phyloP scores from a whole-genome alignment of 345 rosid genomes.

The Linum trigynum region DNA sequence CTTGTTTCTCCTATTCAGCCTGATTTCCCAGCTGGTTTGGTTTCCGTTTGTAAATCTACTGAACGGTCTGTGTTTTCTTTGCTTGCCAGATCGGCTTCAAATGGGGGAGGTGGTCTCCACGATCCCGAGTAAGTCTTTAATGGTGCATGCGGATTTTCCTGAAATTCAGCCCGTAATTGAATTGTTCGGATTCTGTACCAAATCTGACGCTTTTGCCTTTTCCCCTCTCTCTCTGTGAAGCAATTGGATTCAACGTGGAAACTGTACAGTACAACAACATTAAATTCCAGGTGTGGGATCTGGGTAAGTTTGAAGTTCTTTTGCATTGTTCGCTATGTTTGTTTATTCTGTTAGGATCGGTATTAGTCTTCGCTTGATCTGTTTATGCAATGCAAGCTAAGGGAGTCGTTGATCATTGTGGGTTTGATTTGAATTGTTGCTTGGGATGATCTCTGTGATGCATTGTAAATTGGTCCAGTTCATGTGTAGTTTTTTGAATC shows the following conservation, averaged over 20 bases:
- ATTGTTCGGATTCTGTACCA: slow-evolving; percentile 5
- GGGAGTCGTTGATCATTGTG: not conserved
- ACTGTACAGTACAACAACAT: slow-evolving; percentile 90
- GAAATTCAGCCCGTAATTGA: not conserved
- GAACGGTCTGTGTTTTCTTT: not conserved
- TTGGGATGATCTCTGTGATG: no score
- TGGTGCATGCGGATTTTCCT: slow-evolving; percentile 1
- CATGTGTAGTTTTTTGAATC: not conserved
- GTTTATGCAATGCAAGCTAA: not conserved
- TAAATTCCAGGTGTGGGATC: slow-evolving; percentile 73
- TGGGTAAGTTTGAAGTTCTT: slow-evolving; percentile 13
- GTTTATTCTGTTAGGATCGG: not conserved
- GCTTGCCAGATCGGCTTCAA: slow-evolving; percentile 60
- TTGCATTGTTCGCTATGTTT: no score
- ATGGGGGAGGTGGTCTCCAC: slow-evolving; percentile 99
- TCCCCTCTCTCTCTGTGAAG: slow-evolving; percentile 29
- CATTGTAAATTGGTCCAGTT: no score
- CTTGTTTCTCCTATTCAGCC: not conserved
- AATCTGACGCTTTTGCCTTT: not conserved
- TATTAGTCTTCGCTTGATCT: not conserved
- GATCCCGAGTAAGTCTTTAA: slow-evolving; percentile 64
- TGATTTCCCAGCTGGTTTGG: not conserved
- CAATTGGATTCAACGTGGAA: slow-evolving; percentile 97
- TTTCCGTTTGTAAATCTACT: not conserved
- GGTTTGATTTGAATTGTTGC: not conserved